phyloP scores from a whole-genome alignment of 805 yeast genomes.

The Priceomyces castillae region DNA sequence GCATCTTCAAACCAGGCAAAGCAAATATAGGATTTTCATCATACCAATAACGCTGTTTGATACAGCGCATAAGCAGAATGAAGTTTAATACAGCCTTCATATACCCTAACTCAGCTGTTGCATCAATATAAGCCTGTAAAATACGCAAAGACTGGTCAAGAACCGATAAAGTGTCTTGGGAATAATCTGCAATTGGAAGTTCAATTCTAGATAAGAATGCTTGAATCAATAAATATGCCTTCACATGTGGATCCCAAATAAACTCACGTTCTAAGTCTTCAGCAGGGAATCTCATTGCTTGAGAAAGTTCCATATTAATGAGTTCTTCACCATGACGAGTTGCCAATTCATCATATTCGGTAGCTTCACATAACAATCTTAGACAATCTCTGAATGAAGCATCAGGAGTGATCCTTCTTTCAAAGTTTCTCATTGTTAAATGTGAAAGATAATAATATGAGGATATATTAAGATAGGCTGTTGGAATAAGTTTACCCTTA shows the following conservation, averaged over 20 bases:
- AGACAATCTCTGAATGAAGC: slow-evolving; percentile 61
- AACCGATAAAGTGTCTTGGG: slow-evolving; percentile 90
- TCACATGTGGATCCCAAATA: slow-evolving; percentile 87
- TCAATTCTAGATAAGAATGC: slow-evolving; percentile 71
- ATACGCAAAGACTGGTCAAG: slow-evolving; percentile 93
- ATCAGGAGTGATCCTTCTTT: slow-evolving; percentile 49
- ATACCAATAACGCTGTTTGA: slow-evolving; percentile 86
- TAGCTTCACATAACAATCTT: slow-evolving; percentile 55
- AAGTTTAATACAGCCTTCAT: slow-evolving; percentile 58
- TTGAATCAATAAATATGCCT: slow-evolving; percentile 68
- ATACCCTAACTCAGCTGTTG: slow-evolving; percentile 80
- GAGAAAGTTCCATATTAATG: slow-evolving; percentile 79
- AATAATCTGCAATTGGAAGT: slow-evolving; percentile 91
- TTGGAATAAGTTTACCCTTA: slow-evolving; percentile 53
- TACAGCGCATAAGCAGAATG: slow-evolving; percentile 72
- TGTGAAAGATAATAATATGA: slow-evolving; percentile 94
- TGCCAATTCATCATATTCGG: slow-evolving; percentile 85
- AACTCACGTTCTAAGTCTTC: slow-evolving; percentile 56
- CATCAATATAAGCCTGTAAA: slow-evolving; percentile 88
- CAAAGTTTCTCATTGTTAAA: slow-evolving; percentile 71
- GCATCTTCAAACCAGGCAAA: slow-evolving; percentile 46
- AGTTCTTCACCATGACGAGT: slow-evolving; percentile 91
- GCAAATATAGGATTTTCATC: slow-evolving; percentile 67
- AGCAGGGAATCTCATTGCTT: slow-evolving; percentile 61
- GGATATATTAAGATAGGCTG: slow-evolving; percentile 80